These are phyloP conservation scores for Pascua sp. DNA, from an alignment of 1,284 basidiomycete species.

Conservation along the genomic window DNA sequence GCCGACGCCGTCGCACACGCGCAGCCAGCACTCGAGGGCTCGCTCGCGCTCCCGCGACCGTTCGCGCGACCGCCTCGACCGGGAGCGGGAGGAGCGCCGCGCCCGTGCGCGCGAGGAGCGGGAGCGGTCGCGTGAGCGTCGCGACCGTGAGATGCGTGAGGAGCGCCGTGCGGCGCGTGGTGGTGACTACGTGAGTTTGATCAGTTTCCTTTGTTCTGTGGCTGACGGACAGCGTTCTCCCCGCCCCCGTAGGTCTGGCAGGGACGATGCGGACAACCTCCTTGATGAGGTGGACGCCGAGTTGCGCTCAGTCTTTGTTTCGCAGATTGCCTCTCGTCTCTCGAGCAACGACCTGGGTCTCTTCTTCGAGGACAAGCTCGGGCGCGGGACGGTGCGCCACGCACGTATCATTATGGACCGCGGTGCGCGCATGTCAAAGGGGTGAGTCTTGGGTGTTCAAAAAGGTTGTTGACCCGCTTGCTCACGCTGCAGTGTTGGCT, in stretches of 20 bases:
- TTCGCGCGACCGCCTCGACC: slow-evolving; percentile 1
- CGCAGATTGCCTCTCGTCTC: slow-evolving; percentile 91
- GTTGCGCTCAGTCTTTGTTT: slow-evolving; percentile 95
- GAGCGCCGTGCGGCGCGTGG: slow-evolving; percentile 37
- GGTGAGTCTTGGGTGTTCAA: slow-evolving; percentile 57
- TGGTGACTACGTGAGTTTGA: slow-evolving; percentile 15
- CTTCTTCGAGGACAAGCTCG: slow-evolving; percentile 97
- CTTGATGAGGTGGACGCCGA: slow-evolving; percentile 68
- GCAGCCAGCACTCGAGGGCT: too few relatives aligned
- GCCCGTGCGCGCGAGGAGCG: slow-evolving; percentile 35
- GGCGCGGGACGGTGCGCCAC: slow-evolving; percentile 86
- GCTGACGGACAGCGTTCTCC: slow-evolving; percentile 17
- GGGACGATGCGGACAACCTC: slow-evolving; percentile 56
- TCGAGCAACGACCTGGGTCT: slow-evolving; percentile 93
- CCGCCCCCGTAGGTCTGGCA: slow-evolving; percentile 57
- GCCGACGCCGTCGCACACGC: neutral
- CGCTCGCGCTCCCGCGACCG: slow-evolving; percentile 3
- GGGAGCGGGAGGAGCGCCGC: slow-evolving; percentile 6
- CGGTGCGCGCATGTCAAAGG: slow-evolving; percentile 88
- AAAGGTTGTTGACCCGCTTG: neutral
- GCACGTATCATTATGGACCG: slow-evolving; percentile 93
- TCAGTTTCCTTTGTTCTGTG: neutral
- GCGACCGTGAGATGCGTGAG: slow-evolving; percentile 43
- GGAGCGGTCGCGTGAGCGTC: slow-evolving; percentile 38
- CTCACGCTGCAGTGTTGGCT: slow-evolving; percentile 66